These are phyloP conservation scores for Pseudogymnoascus sp. DNA, from an alignment of 2,329 filamentous ascomycete genomes.

Conservation along the genomic window DNA sequence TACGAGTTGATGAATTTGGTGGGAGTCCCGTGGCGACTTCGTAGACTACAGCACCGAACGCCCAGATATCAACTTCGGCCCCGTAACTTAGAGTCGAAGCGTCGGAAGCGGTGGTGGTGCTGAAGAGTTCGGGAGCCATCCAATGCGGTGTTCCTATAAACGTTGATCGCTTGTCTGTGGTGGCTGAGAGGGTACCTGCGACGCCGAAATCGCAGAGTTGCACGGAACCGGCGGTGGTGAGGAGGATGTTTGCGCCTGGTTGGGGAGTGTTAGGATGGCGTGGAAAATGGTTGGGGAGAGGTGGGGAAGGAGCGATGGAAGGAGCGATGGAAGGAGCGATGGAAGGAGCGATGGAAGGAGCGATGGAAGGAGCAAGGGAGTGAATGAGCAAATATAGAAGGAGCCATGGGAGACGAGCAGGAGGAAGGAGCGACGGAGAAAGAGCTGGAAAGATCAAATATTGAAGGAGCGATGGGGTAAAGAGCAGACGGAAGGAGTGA, in stretches of 20 bases:
- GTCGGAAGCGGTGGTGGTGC: constrained; percentile 39
- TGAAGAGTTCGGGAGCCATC: constrained; percentile 77
- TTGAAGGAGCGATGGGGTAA: background rate
- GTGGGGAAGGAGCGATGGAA: too few relatives aligned
- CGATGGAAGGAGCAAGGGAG: too few relatives aligned
- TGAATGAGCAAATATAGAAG: background rate
- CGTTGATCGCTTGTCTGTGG: constrained; percentile 68
- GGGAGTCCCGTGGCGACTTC: constrained; percentile 74
- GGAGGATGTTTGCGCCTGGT: constrained; percentile 63
- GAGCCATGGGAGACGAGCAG: background rate
- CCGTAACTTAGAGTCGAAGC: constrained; percentile 53
- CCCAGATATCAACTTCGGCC: constrained; percentile 75
- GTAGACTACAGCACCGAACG: constrained; percentile 72
- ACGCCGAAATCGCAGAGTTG: constrained; percentile 84
- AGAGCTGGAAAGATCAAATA: background rate
- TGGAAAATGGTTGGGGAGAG: background rate
- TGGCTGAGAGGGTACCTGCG: constrained; percentile 59
- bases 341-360: too few relatives aligned
- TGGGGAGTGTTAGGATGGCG: background rate
- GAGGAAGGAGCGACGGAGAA: background rate
- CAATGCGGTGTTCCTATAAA: constrained; percentile 78
- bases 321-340: too few relatives aligned
- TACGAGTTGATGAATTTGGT: too few relatives aligned
- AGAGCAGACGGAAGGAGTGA: too few relatives aligned
- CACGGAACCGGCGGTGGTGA: constrained; percentile 68